phyloP scores from a whole-genome alignment of 2,329 filamentous ascomycete species.

The Elsinoe australis region DNA sequence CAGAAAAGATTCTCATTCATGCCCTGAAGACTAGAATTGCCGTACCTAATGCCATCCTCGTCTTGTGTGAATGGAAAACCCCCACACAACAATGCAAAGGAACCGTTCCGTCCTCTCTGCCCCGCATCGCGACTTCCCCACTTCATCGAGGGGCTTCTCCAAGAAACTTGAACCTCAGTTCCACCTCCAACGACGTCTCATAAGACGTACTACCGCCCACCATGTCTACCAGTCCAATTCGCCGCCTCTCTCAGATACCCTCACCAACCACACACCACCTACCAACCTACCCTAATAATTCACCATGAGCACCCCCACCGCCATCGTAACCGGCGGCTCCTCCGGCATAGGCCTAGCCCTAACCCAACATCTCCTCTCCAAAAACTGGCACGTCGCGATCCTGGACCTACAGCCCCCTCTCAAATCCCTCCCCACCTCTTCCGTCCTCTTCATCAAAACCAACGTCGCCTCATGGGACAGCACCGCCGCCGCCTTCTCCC shows the following conservation, averaged over 20 bases:
- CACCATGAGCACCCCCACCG: constrained; percentile 34
- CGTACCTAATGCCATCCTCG: no score
- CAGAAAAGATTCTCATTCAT: no score
- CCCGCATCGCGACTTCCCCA: no score
- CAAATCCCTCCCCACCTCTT: constrained; percentile 22
- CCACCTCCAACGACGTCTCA: not conserved
- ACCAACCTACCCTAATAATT: not conserved
- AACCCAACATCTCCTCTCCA: constrained; percentile 35
- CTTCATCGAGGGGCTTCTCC: no score
- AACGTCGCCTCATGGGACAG: constrained; percentile 28
- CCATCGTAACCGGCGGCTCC: constrained; percentile 40
- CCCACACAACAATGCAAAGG: no score
- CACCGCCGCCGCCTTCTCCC: constrained; percentile 24
- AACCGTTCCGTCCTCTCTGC: no score
- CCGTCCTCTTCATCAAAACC: constrained; percentile 31
- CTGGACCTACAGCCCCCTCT: constrained; percentile 38
- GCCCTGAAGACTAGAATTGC: no score
- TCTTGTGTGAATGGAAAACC: no score
- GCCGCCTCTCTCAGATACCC: no score
- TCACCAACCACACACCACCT: not conserved
- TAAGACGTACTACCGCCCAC: not conserved
- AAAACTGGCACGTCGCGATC: constrained; percentile 38
- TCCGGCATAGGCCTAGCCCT: constrained; percentile 41
- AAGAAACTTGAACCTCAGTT: no score
- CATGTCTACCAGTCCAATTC: not conserved